Evolutionary conservation across 495 filamentous ascomycete species (phyloP), one percentile per base, ranked within the genome.

Genomic region (Cercophora samala): DNA sequence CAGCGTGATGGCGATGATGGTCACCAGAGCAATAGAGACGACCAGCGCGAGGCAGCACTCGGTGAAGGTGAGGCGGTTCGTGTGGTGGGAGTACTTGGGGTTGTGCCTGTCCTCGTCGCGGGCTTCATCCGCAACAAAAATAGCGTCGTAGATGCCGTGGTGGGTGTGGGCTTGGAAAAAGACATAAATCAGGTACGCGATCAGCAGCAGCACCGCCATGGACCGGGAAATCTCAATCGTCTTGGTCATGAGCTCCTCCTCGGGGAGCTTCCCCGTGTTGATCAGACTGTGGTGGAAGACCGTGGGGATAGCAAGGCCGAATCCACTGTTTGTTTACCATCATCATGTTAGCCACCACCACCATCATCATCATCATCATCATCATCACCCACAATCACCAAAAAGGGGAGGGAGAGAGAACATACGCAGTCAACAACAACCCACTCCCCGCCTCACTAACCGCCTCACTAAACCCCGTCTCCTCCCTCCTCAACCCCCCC

Each of bases 151-250:
- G 59, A 96, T 87, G 52, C 87, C 84, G 73, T 96, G 89, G 76
- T 97, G 92, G 8, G 91, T 92, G 59, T 85, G 88, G 68, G 90
- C 83, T 72, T 97, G 93, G 80, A 94, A 97, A 69, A 83, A 89
- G 55, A 93, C 73, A 73, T 89, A 97, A 69, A 90, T 88, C 19
- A 86, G 67, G 73, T 92, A 98, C 19, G 93, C 89, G 32, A 92
- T 75, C 15, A 98, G 80, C 3, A 98, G 86, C 53, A 97, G 85
- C 32, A 97, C 80, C 0, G 94, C 83, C 1, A 89, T 88, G 55
- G 89, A 87, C 66, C 90, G 88, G 64, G 90, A 93, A 70, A 97
- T 90, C 13, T 81, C 82, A 24, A 90, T 76, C 5, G 86, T 82
- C 51, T 85, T 83, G 21, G 66, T 58, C 1, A 75, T 67, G 61